A percentile compares a stretch with the other conserved stretches of the same genome.
phyloP scores from a whole-genome alignment of 768 basidiomycete species.

The Kwoniella shandongensis region DNA sequence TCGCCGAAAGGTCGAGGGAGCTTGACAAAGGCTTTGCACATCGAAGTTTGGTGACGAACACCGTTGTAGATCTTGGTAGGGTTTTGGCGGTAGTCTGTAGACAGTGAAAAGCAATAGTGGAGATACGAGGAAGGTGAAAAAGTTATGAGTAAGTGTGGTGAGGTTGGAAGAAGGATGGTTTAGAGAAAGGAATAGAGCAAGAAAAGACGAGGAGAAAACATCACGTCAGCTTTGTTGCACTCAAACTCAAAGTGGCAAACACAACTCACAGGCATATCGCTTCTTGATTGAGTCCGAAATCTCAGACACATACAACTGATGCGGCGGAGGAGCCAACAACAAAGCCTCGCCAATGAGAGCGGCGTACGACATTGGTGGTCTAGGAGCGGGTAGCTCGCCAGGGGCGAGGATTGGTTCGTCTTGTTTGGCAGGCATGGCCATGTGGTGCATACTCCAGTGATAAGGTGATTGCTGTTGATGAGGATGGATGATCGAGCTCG shows the following conservation, averaged over 20 bases:
- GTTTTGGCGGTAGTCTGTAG: constrained; percentile 49
- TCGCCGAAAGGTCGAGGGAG: constrained; percentile 51
- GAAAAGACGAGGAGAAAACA: too few relatives aligned
- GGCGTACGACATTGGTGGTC: constrained; percentile 49
- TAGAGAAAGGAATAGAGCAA: too few relatives aligned
- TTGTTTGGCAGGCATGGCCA: constrained; percentile 30
- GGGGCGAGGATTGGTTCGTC: constrained; percentile 47
- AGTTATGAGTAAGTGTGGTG: constrained; percentile 1
- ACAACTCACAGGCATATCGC: constrained; percentile 46
- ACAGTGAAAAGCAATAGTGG: neutral
- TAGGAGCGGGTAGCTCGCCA: constrained; percentile 45
- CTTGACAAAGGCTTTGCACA: constrained; percentile 52
- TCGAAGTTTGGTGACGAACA: constrained; percentile 51
- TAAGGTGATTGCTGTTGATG: constrained; percentile 20
- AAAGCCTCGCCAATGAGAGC: constrained; percentile 52
- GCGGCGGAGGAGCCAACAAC: constrained; percentile 41
- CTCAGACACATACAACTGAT: constrained; percentile 49
- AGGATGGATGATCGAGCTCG: constrained; percentile 6
- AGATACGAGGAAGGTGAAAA: neutral
- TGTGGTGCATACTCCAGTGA: constrained; percentile 23
- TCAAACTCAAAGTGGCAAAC: constrained; percentile 1
- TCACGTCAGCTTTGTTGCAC: constrained; percentile 12
- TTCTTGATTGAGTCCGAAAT: constrained; percentile 48
- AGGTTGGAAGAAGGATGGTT: constrained; percentile 4
- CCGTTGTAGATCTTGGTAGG: constrained; percentile 53